Percentiles rank a stretch among this genome's conserved stretches.
Evolutionary conservation across 345 rosid genomes (phyloP).

Genomic region (Bretschneidera sinensis): DNA sequence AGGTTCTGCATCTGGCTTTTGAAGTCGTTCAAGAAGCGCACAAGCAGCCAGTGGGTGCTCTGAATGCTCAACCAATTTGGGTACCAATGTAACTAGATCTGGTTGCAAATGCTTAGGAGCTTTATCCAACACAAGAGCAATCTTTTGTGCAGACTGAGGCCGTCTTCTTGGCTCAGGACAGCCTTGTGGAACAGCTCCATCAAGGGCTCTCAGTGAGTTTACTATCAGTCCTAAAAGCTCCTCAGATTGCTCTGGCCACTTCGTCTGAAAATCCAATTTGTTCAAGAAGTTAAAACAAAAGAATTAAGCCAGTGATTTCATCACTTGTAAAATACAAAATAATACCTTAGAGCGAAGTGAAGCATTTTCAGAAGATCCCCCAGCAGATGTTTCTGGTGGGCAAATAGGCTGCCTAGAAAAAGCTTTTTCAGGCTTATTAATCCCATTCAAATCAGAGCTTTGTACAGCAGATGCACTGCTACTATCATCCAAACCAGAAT

Average conservation of each 20-base stretch:
- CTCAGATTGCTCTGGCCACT: constrained; percentile 99
- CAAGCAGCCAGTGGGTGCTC: constrained; percentile 93
- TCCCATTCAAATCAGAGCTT: constrained; percentile 60
- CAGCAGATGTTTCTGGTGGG: constrained; percentile 63
- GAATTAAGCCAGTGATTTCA: constrained; percentile 18
- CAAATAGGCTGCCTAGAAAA: constrained; percentile 50
- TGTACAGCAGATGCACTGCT: constrained; percentile 61
- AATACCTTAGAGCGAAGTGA: constrained; percentile 71
- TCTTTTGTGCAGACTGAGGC: constrained; percentile 92
- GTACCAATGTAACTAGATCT: constrained; percentile 90
- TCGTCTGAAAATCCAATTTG: constrained; percentile 54
- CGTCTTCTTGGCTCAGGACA: constrained; percentile 93
- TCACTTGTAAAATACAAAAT: constrained; percentile 10
- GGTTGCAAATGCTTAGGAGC: constrained; percentile 90
- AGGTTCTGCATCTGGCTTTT: constrained; percentile 85
- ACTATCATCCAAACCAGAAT: constrained; percentile 62
- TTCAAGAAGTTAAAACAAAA: constrained; percentile 21
- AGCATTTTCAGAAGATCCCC: constrained; percentile 50
- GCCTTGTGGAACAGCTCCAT: constrained; percentile 92
- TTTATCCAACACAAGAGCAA: constrained; percentile 88
- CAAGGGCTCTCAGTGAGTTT: constrained; percentile 88
- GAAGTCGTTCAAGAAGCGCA: constrained; percentile 85
- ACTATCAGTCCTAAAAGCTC: constrained; percentile 96
- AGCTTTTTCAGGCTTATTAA: constrained; percentile 44
- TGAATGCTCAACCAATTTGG: constrained; percentile 92